These are phyloP conservation scores for Chrysosporium queenslandicum DNA, from an alignment of 2,329 filamentous ascomycete genomes.

Conservation along the genomic window DNA sequence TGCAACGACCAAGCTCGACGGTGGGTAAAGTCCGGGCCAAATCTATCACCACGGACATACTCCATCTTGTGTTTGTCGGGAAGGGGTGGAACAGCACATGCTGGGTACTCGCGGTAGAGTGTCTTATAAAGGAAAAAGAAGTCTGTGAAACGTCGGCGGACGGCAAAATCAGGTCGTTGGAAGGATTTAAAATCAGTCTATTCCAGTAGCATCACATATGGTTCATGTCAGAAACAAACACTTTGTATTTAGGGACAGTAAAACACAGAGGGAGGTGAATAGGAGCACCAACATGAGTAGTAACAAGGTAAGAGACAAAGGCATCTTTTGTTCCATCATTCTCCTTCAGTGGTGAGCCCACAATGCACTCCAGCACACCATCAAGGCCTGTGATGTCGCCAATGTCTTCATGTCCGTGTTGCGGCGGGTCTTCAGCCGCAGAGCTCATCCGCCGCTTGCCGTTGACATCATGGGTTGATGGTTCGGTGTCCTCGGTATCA, in stretches of 20 bases:
- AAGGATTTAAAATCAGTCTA: constrained; percentile 93
- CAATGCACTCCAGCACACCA: constrained; percentile 72
- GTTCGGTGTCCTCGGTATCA: constrained; percentile 29
- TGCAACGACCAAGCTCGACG: constrained; percentile 82
- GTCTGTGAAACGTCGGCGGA: constrained; percentile 90
- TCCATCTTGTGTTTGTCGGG: constrained; percentile 99
- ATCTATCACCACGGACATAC: constrained; percentile 92
- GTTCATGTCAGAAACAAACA: background rate
- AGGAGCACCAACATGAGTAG: constrained; percentile 59
- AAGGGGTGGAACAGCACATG: constrained; percentile 83
- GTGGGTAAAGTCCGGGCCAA: constrained; percentile 82
- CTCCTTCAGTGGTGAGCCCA: constrained; percentile 80
- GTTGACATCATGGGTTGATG: constrained; percentile 33
- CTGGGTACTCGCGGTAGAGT: constrained; percentile 75
- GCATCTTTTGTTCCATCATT: constrained; percentile 94
- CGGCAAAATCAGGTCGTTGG: constrained; percentile 64
- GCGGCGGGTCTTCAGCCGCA: constrained; percentile 39
- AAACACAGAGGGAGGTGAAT: constrained; percentile 14
- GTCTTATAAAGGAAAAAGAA: constrained; percentile 95
- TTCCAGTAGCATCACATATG: constrained; percentile 3
- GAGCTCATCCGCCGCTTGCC: constrained; percentile 42
- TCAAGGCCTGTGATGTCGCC: constrained; percentile 56
- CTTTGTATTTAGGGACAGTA: background rate
- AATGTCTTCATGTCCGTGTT: constrained; percentile 42
- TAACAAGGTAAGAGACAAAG: constrained; percentile 91